Evolutionary conservation across 352 stramenopile genomes (phyloP).

Genomic region (Phytopythium montanum): DNA sequence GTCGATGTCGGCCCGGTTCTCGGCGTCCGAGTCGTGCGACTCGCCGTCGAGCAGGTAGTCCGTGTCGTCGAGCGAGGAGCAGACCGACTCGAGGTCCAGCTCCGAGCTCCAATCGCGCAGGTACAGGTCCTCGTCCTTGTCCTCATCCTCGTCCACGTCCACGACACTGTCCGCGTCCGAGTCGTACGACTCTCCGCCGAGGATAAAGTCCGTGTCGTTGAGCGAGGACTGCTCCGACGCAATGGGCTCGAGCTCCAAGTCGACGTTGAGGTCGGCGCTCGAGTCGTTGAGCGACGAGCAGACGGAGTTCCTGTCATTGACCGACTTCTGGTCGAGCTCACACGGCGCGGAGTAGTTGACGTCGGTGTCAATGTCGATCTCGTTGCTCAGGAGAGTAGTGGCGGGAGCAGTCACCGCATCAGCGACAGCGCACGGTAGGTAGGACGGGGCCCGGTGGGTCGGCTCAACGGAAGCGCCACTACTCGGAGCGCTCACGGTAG

Average conservation of each 20-base stretch:
- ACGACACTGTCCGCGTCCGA: background rate
- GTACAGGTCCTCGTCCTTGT: background rate
- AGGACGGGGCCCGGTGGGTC: too few relatives aligned
- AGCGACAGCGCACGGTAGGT: too few relatives aligned
- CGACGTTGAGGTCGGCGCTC: background rate
- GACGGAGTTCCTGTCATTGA: background rate
- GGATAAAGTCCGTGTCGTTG: background rate
- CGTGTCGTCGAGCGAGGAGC: background rate
- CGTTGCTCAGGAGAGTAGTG: background rate
- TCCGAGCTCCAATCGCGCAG: background rate
- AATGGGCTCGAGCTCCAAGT: conserved; percentile 2
- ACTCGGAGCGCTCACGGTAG: too few relatives aligned
- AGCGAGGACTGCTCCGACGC: background rate
- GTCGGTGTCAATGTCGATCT: background rate
- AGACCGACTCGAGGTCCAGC: background rate
- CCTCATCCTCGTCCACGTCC: background rate
- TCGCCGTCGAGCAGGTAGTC: background rate
- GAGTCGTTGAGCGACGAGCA: background rate
- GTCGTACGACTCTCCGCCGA: background rate
- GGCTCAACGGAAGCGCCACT: too few relatives aligned
- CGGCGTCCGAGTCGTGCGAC: background rate
- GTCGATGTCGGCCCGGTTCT: background rate
- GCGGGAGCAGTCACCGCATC: too few relatives aligned
- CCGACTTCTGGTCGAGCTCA: background rate
- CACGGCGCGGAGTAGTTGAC: background rate